Evolutionary conservation across 257 asterid genomes (phyloP).

Genomic region (Solanum lycopersicoides): DNA sequence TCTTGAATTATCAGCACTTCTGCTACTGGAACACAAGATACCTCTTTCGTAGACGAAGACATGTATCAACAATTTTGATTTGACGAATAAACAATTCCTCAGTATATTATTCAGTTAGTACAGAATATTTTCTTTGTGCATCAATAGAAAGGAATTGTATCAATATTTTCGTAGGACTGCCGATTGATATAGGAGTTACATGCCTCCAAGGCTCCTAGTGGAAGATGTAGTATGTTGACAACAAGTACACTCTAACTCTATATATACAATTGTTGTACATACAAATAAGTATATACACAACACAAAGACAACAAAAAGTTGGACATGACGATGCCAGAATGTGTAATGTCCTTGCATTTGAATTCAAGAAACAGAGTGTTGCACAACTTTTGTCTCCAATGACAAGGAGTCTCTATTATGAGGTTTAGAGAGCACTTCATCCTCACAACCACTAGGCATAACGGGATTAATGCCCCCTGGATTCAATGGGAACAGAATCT

Average conservation of each 20-base stretch:
- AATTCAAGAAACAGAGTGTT: conserved; percentile 14
- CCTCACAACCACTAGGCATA: conserved; percentile 46
- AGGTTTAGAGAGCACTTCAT: conserved; percentile 39
- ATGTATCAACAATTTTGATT: neutral
- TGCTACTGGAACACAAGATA: neutral
- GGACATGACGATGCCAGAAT: neutral
- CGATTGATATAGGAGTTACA: neutral
- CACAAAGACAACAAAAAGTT: neutral
- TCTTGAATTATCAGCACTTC: neutral
- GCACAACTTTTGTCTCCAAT: neutral
- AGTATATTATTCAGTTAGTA: neutral
- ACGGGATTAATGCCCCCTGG: conserved; percentile 69
- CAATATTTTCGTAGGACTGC: neutral
- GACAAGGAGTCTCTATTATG: conserved; percentile 43
- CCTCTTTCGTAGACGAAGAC: neutral
- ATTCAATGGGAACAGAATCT: conserved; percentile 76
- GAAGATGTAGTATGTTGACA: neutral
- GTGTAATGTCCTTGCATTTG: neutral
- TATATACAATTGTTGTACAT: neutral
- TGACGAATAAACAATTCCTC: neutral
- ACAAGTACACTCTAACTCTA: neutral
- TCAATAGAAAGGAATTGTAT: neutral
- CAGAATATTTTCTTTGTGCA: neutral
- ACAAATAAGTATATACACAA: neutral
- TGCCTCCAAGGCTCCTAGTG: neutral